Percentiles rank a stretch among this genome's conserved stretches.
Conservation (phyloP, 192 early-diverging fungal species). For the Mortierella hygrophila region DNA sequence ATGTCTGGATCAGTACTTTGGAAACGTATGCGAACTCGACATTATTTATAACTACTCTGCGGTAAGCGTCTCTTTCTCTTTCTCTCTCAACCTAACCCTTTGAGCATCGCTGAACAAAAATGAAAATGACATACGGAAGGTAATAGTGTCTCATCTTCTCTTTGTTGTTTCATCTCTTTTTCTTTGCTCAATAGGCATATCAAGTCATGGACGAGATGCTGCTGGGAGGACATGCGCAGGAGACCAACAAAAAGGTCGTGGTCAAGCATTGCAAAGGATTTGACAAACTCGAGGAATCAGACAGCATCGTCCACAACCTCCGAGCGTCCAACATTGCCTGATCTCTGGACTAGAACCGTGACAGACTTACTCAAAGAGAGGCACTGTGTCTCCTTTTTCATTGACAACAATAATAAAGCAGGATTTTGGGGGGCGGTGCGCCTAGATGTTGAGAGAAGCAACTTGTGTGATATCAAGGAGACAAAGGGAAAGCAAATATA, state of each 20-base stretch:
- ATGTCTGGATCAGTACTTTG: conserved; percentile 68
- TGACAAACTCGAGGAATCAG: conserved; percentile 55
- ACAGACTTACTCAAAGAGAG: no score
- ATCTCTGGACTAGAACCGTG: conserved; percentile 1
- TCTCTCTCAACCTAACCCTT: neutral
- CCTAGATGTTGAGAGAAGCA: neutral
- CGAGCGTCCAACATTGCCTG: conserved; percentile 55
- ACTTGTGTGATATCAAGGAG: neutral
- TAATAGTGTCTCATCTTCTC: neutral
- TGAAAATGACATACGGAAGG: neutral
- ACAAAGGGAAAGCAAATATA: neutral
- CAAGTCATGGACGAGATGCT: conserved; percentile 62
- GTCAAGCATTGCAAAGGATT: conserved; percentile 58
- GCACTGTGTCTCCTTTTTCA: neutral
- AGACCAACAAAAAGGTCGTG: conserved; percentile 57
- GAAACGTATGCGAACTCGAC: conserved; percentile 68
- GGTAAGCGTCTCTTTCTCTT: conserved; percentile 19
- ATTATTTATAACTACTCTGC: conserved; percentile 68
- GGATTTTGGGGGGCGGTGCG: neutral
- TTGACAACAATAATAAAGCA: conserved; percentile 7
- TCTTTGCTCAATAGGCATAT: conserved; percentile 45
- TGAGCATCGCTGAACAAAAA: no score
- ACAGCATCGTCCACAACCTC: conserved; percentile 51
- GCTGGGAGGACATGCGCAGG: conserved; percentile 55
- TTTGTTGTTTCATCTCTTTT: neutral